Evolutionary conservation across 441 rosid genomes (phyloP).

Genomic region (Gossypium davidsonii): DNA sequence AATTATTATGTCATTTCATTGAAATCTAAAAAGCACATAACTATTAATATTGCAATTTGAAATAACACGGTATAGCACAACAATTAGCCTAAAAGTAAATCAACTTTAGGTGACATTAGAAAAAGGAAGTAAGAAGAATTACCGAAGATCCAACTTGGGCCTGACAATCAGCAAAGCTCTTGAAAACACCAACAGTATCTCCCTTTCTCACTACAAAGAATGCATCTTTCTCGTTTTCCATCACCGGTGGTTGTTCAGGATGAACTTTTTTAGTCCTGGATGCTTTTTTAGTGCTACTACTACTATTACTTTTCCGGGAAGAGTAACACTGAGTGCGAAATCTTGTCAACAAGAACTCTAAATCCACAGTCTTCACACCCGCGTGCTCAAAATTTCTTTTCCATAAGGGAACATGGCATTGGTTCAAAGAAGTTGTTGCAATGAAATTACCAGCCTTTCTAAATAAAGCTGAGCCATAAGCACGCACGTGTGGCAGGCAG

Average conservation of each 20-base stretch:
- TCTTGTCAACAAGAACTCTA: conserved; percentile 22
- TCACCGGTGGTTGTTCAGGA: conserved; percentile 15
- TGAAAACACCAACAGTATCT: conserved; percentile 68
- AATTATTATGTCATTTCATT: neutral
- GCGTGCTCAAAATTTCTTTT: conserved; percentile 11
- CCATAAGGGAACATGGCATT: conserved; percentile 26
- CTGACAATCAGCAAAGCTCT: conserved; percentile 58
- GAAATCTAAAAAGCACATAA: neutral
- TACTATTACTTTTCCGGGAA: conserved; percentile 27
- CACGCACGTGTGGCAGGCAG: conserved; percentile 54
- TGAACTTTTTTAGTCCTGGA: conserved; percentile 23
- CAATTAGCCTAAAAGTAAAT: neutral
- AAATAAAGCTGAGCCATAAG: conserved; percentile 47
- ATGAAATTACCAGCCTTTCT: conserved; percentile 36
- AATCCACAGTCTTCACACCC: conserved; percentile 21
- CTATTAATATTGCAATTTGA: neutral
- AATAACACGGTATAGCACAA: neutral
- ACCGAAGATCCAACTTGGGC: conserved; percentile 89
- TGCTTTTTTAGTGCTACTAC: conserved; percentile 18
- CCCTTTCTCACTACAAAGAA: conserved; percentile 88
- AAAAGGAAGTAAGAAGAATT: conserved; percentile 5
- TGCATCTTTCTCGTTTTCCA: conserved; percentile 54
- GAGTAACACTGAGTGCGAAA: conserved; percentile 46
- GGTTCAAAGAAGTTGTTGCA: conserved; percentile 22
- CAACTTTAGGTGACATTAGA: neutral